Conservation (phyloP, 2,329 filamentous ascomycete genomes). For the Fusarium sp. region DNA sequence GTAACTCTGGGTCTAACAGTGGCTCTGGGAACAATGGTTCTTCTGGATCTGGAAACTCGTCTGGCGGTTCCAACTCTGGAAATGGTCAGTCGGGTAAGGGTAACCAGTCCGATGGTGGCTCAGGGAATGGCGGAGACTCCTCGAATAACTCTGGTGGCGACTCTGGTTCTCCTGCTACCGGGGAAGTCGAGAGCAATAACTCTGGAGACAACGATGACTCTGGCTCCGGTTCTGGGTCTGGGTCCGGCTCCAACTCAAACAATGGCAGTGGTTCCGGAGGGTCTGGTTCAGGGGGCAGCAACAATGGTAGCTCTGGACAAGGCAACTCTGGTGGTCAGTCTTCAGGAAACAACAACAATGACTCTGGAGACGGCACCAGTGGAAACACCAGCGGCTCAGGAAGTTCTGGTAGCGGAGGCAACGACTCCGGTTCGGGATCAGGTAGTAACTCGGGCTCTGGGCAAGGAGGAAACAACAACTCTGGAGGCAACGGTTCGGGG, state of each 20-base stretch:
- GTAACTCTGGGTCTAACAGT: neutral
- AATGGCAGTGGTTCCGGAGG: neutral
- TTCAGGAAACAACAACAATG: neutral
- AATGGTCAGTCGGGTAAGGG: neutral
- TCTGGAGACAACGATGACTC: neutral
- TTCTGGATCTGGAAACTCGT: neutral
- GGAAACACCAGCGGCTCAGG: neutral
- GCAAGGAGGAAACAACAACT: neutral
- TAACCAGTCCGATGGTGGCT: neutral
- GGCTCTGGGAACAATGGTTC: neutral
- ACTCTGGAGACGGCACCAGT: neutral
- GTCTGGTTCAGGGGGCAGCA: neutral
- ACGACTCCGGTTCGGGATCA: neutral
- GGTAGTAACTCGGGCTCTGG: neutral
- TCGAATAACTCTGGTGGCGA: neutral
- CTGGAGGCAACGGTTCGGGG: neutral
- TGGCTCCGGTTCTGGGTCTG: neutral
- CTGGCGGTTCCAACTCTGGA: neutral
- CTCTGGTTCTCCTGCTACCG: neutral
- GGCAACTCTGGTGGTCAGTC: neutral
- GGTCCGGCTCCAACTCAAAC: neutral
- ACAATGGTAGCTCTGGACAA: neutral
- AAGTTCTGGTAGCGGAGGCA: neutral
- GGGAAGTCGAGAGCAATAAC: neutral
- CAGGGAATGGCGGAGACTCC: neutral